Evolutionary conservation across 805 yeast genomes (phyloP).

Genomic region (Ogataea pilisensis): DNA sequence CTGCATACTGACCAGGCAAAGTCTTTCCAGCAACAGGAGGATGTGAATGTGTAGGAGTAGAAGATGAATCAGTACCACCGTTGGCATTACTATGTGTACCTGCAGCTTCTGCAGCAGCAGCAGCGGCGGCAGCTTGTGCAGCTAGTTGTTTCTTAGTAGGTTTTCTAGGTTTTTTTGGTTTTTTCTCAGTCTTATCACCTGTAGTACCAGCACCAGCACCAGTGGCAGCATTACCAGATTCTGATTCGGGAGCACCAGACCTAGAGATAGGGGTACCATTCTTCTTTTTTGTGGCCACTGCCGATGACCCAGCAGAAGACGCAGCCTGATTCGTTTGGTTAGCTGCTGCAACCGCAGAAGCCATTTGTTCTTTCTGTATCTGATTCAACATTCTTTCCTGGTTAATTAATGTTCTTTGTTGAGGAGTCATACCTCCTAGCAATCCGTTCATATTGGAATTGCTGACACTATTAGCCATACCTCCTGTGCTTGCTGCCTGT

Average conservation of each 20-base stretch:
- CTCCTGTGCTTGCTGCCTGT: constrained; percentile 35
- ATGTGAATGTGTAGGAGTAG: constrained; percentile 4
- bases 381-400: constrained; percentile 28
- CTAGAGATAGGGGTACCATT: neutral
- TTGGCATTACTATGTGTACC: constrained; percentile 9
- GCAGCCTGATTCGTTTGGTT: constrained; percentile 4
- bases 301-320: constrained; percentile 27
- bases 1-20: constrained; percentile 24
- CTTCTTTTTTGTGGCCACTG: constrained; percentile 4
- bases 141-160: constrained; percentile 31
- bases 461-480: constrained; percentile 11
- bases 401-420: constrained; percentile 26
- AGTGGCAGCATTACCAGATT: neutral
- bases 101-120: constrained; percentile 18
- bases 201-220: constrained; percentile 5
- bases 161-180: constrained; percentile 27
- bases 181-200: constrained; percentile 14
- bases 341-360: constrained; percentile 29
- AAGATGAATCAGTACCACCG: neutral
- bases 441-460: constrained; percentile 24
- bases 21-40: constrained; percentile 28
- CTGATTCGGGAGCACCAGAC: neutral
- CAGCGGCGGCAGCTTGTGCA: constrained; percentile 19
- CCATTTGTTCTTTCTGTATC: constrained; percentile 31
- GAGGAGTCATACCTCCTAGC: constrained; percentile 26